Evolutionary conservation across 805 yeast species (phyloP), one percentile per base, ranked within the genome.

Genomic region (Sugiyamaella mastotermitis): DNA sequence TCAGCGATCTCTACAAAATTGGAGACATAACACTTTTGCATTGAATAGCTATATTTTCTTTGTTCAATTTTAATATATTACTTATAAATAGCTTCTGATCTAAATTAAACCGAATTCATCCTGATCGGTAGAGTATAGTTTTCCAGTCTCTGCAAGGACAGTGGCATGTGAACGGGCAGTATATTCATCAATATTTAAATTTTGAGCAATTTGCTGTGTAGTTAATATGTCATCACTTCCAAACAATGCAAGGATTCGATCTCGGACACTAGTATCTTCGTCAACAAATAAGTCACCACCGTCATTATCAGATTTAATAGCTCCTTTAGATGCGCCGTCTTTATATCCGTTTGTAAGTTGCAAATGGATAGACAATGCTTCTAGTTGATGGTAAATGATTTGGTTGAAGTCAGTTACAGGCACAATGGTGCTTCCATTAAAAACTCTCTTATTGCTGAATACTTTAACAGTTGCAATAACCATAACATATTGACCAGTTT

Each of bases 341-440:
- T 29, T 31, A 24, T 31, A 37, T 11, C 10, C 11, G 13, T 15
- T 15, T 13, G 38, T 31, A 28, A 27, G 28, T 3, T 17, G 24
- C 14, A 45, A 31, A 29, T 45, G 47, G 14, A 17, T 27, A 11
- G 31, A 23, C 18, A 78, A 66, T 2, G 84, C 80, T 47, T 72
- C 68, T 40, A 81, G 58, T 49, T 72, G 68, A 53, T 81, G 86
- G 54, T 75, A 79, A 5, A 76, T 53, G 17, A 80, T 68, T 51
- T 76, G 76, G 53, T 79, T 77, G 56, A 68, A 72, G 53, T 78
- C 82, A 4, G 59, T 58, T 19, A 79, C 60, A 30, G 63, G 68
- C 10, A 66, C 66, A 19, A 80, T 62, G 10, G 62, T 60, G 20
- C 72, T 69, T 35, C 70, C 66, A 43, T 71, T 77, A 21, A 79